Percentiles rank a stretch among this genome's conserved stretches.
Conservation (phyloP, 2,329 filamentous ascomycete species). For the Clarireedia homoeocarpa region DNA sequence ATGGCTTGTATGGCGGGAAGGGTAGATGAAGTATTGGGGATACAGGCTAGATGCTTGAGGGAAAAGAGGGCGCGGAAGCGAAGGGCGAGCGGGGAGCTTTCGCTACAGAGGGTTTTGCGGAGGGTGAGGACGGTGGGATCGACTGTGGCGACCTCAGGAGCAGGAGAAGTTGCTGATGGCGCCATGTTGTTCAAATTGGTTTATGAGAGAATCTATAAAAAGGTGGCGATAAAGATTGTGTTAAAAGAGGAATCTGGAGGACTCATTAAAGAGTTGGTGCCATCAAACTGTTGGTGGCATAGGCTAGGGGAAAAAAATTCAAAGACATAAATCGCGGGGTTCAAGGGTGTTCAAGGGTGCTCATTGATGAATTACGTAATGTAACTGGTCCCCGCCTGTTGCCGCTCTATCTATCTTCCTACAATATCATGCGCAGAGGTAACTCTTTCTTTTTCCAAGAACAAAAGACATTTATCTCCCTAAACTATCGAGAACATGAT, state of each 20-base stretch:
- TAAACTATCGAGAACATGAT: too few relatives aligned
- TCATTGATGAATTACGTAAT: not conserved
- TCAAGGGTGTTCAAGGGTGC: too few relatives aligned
- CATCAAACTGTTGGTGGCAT: too few relatives aligned
- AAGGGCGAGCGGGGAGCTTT: conserved; percentile 72
- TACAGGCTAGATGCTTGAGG: conserved; percentile 82
- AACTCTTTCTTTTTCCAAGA: too few relatives aligned
- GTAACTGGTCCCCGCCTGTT: not conserved
- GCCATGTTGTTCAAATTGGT: conserved; percentile 22
- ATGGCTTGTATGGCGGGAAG: conserved; percentile 67
- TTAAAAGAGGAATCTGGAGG: too few relatives aligned
- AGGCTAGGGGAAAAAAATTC: not conserved
- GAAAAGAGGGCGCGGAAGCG: conserved; percentile 97
- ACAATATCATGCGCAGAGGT: too few relatives aligned
- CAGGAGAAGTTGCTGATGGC: conserved; percentile 26
- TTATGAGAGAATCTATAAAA: not conserved
- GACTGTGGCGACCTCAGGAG: conserved; percentile 6
- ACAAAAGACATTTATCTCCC: too few relatives aligned
- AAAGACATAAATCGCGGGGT: conserved; percentile 1
- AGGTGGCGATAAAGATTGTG: too few relatives aligned
- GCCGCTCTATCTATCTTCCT: too few relatives aligned
- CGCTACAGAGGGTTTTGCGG: conserved; percentile 70
- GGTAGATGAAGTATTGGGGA: conserved; percentile 47
- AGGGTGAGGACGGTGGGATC: conserved; percentile 40
- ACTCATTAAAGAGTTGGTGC: too few relatives aligned